Conservation (phyloP, 148 eudicot genomes). For the Simmondsia chinensis region DNA sequence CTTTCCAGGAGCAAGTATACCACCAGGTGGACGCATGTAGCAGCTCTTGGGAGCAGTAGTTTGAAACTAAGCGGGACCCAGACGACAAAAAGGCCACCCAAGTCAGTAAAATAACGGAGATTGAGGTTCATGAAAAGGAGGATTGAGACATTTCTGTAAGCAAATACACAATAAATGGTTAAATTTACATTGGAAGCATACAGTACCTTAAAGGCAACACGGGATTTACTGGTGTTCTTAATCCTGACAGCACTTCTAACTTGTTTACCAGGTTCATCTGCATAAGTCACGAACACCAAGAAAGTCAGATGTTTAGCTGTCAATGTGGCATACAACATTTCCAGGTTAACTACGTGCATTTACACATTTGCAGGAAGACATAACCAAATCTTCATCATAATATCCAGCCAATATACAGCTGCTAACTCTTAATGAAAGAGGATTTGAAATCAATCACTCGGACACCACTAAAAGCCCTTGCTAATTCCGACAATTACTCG, state of each 20-base stretch:
- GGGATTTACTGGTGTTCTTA: constrained; percentile 72
- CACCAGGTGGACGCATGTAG: constrained; percentile 89
- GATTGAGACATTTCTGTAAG: background rate
- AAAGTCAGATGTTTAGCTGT: background rate
- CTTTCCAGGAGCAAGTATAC: constrained; percentile 74
- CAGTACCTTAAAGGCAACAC: constrained; percentile 88
- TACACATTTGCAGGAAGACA: too few species aligned
- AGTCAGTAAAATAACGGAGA: background rate
- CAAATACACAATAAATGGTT: background rate
- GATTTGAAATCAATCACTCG: too few species aligned
- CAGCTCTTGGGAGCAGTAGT: constrained; percentile 90
- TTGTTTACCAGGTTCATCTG: constrained; percentile 90
- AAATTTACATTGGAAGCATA: background rate
- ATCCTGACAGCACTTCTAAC: constrained; percentile 79
- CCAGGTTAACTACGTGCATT: too few species aligned
- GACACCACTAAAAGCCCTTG: too few species aligned
- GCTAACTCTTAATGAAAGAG: too few species aligned
- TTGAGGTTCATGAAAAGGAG: background rate
- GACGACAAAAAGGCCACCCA: background rate
- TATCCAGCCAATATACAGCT: too few species aligned
- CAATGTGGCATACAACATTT: too few species aligned
- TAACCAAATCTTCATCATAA: too few species aligned
- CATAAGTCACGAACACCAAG: constrained; percentile 11
- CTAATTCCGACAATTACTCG: too few species aligned
- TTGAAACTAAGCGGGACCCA: constrained; percentile 83